These are phyloP conservation scores for Erodium maritimum DNA, from an alignment of 345 rosid genomes.

Conservation along the genomic window DNA sequence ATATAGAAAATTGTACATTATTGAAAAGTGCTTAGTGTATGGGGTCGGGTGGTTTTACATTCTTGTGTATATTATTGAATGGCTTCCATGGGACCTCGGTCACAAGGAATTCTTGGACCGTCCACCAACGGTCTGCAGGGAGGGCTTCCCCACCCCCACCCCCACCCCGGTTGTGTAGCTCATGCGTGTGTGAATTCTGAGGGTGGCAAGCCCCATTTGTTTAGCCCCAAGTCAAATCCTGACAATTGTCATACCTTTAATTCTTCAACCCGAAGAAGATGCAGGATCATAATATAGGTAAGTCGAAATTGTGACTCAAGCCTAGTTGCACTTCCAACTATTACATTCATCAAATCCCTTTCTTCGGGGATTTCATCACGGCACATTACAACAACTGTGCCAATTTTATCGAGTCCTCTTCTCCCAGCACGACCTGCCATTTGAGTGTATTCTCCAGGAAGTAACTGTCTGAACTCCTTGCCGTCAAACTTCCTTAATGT, in stretches of 20 bases:
- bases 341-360: slow-evolving; percentile 39
- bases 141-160: too few species aligned
- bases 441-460: slow-evolving; percentile 98
- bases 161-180: too few species aligned
- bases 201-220: not conserved
- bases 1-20: not conserved
- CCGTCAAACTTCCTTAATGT: slow-evolving; percentile 88
- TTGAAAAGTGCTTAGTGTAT: not conserved
- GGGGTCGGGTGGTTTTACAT: too few species aligned
- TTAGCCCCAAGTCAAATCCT: slow-evolving; percentile 2
- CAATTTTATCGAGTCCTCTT: slow-evolving; percentile 92
- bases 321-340: slow-evolving; percentile 78
- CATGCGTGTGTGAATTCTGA: too few species aligned
- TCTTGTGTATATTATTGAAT: too few species aligned
- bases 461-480: slow-evolving; percentile 68
- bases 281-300: slow-evolving; percentile 92
- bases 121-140: too few species aligned
- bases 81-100: too few species aligned
- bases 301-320: slow-evolving; percentile 89
- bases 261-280: slow-evolving; percentile 97
- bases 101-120: too few species aligned
- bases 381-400: slow-evolving; percentile 88
- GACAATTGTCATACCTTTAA: slow-evolving; percentile 49
- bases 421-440: slow-evolving; percentile 99
- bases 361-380: slow-evolving; percentile 92